These are phyloP conservation scores for Dendrobium catenatum DNA, from an alignment of 106 monocot genomes.

Conservation along the genomic window DNA sequence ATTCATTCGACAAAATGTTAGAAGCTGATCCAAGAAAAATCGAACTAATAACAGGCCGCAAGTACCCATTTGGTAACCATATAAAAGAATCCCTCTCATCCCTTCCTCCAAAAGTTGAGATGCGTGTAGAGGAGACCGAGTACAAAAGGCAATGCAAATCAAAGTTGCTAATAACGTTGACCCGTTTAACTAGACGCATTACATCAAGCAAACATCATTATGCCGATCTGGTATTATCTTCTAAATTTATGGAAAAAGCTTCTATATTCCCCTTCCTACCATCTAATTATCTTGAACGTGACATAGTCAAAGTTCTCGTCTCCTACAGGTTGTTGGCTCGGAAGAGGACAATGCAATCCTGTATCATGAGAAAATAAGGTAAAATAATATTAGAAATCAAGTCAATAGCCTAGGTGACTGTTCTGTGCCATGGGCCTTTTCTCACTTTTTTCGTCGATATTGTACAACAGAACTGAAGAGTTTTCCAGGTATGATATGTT, in stretches of 20 bases:
- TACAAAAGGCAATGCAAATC: constrained; percentile 53
- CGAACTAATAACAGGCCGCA: constrained; percentile 86
- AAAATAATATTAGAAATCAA: not conserved
- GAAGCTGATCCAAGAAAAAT: constrained; percentile 94
- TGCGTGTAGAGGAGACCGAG: constrained; percentile 54
- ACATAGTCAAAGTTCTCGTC: not conserved
- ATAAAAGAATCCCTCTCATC: constrained; percentile 69
- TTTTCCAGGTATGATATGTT: constrained; percentile 62
- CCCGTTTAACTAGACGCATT: constrained; percentile 27
- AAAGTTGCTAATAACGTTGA: constrained; percentile 51
- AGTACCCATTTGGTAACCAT: constrained; percentile 91
- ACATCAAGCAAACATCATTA: constrained; percentile 55
- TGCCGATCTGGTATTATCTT: constrained; percentile 65
- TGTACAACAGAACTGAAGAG: constrained; percentile 67
- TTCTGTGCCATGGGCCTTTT: not conserved
- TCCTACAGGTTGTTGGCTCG: constrained; percentile 65
- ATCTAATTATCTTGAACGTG: not conserved
- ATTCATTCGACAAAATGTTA: constrained; percentile 56
- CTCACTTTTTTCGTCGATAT: constrained; percentile 12
- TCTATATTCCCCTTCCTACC: not conserved
- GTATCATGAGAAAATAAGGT: constrained; percentile 94
- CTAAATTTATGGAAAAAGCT: not conserved
- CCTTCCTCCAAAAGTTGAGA: constrained; percentile 70
- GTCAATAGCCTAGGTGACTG: not conserved
- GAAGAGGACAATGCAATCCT: constrained; percentile 90